Evolutionary conservation across 495 filamentous ascomycete species (phyloP).

Genomic region (Neurospora sublineolata): DNA sequence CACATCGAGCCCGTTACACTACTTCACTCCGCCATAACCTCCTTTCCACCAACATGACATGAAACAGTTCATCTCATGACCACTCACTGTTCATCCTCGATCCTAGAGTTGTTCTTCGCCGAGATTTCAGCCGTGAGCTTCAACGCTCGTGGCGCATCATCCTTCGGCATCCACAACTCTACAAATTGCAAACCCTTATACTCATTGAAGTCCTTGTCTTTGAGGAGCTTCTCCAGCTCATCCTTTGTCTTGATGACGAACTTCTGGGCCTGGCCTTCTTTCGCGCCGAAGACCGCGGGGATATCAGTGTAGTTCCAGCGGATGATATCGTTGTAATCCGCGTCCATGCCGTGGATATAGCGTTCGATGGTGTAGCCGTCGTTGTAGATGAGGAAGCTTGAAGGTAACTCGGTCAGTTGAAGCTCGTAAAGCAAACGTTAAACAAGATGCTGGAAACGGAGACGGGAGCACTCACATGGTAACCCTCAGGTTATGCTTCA

Average conservation of each 20-base stretch:
- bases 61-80: not conserved
- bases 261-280: slow-evolving; percentile 43
- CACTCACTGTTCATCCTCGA: slow-evolving; percentile 7
- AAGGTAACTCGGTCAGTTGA: not conserved
- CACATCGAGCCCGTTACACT: not conserved
- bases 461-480: slow-evolving; percentile 50
- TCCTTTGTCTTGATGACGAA: slow-evolving; percentile 61
- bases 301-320: slow-evolving; percentile 62
- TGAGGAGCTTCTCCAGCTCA: slow-evolving; percentile 57
- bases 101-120: slow-evolving; percentile 41
- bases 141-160: slow-evolving; percentile 65
- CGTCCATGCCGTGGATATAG: slow-evolving; percentile 66
- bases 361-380: slow-evolving; percentile 70
- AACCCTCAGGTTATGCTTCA: slow-evolving; percentile 62
- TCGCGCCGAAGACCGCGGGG: slow-evolving; percentile 55
- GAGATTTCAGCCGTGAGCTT: slow-evolving; percentile 61
- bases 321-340: slow-evolving; percentile 67
- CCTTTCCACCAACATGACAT: not conserved
- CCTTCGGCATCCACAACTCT: slow-evolving; percentile 73
- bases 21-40: not conserved
- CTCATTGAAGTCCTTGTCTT: slow-evolving; percentile 50
- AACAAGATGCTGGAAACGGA: slow-evolving; percentile 2
- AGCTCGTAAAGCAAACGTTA: not conserved
- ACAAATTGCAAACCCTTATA: slow-evolving; percentile 52
- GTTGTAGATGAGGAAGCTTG: slow-evolving; percentile 64